Evolutionary conservation across 805 yeast species (phyloP), one percentile per base, ranked within the genome.

Genomic region (Candida ponderosae): DNA sequence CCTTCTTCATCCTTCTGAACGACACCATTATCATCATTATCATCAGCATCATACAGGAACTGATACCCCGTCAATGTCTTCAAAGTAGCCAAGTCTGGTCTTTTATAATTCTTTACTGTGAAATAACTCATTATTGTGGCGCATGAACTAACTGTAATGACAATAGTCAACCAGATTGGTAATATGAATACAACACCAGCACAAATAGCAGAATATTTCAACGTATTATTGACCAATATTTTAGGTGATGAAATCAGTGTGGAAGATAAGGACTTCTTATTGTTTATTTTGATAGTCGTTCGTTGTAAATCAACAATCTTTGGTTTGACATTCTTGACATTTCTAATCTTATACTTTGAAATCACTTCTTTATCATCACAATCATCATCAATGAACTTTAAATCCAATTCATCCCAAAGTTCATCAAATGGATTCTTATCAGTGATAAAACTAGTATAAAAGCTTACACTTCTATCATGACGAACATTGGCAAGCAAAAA

Each of bases 391-490:
- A 65, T 78, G 39, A 77, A 62, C 31, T 66, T 68, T 35, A 72
- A 54, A 16, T 47, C 44, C 28, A 53, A 21, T 3, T 53, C 51
- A 34, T 69, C 70, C 70, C 74, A 71, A 34, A 60, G 61, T n/a
- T 64, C 60, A 27, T 77, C 78, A 54, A 87, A 88, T 2, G 96
- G 95, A 38, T 84, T 76, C 41, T 69, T 72, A 23, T 78, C 69
- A 4, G 90, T 69, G 40, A 90, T 81, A 56, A 68, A 88, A 0
- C 95, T 70, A 0, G 97, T 86, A 60, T 77, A 84, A 56, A 87
- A 90, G 14, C 90, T 81, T 7, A 89, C 97, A 0, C 95, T 76
- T 41, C 96, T 68, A 58, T 89, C 97, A 52, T 84, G 79, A 39
- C 78, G 69, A 18, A 81, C 70, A 59, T 90, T 89, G 9, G 96